Evolutionary conservation across 2,329 filamentous ascomycete species (phyloP), one percentile per base, ranked within the genome.

Genomic region (Penicillium sp.): DNA sequence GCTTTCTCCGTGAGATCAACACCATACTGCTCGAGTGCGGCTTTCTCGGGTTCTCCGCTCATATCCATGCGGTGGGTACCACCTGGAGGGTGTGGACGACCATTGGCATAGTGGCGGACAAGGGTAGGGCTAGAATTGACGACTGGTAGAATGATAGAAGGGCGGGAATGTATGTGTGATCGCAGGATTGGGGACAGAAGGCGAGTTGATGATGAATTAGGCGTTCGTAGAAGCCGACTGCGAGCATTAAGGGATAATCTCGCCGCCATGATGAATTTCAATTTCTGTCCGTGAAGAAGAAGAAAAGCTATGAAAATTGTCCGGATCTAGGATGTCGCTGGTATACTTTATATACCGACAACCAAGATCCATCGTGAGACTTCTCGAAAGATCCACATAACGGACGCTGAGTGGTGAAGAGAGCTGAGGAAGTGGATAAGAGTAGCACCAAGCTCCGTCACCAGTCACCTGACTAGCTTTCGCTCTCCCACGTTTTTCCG

Each of bases 11-110:
- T 97, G 49, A 99, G 79, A 70, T 99, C 93, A 57, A 97, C 81
- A 54, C 94, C 94, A 67, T 87, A 99, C 72, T 96, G 84, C 72
- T 97, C 93, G 47, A 97, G 77, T 0, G 94, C 92, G 2, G 92
- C 80, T 74, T 97, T 96, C 73, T 97, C 82, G 6, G 78, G 77
- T 62, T 84, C 88, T 53, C 83, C 85, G 51, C 90, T 84, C 70
- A 97, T 76, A 70, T 97, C 86, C 92, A 97, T 97, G 61, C 88
- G 89, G 75, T 97, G 91, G 1, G 91, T 97, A 52, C 92, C 92
- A 47, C 93, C 93, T 0, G 93, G 91, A 1, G 91, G 92, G 61
- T 94, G 90, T 58, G 91, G 90, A 56, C 88, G 74, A 9, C 81
- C 78, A 60, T 72, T 80, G 66, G 89, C 87, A 78, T 85, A 78